A percentile compares a stretch with the other conserved stretches of the same genome.
Evolutionary conservation across 176 grass and related monocot species (phyloP).

Genomic region (Avena atlantica): DNA sequence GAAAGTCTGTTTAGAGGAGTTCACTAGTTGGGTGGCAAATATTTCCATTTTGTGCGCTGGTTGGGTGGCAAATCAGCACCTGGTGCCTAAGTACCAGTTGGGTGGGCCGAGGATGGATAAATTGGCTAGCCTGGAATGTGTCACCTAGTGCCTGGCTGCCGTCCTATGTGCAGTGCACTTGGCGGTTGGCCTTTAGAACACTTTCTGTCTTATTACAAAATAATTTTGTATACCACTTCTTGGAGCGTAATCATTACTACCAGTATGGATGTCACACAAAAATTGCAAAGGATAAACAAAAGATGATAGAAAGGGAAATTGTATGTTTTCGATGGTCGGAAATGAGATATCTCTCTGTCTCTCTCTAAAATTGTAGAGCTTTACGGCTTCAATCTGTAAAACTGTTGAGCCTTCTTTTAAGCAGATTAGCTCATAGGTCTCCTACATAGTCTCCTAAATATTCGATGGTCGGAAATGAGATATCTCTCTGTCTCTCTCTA

Average conservation of each 20-base stretch:
- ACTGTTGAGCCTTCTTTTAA: neutral
- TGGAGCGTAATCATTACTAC: neutral
- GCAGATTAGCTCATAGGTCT: neutral
- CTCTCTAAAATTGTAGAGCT: no score
- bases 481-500: no score
- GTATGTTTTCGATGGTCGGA: neutral
- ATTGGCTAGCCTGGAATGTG: neutral
- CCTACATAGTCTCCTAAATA: neutral
- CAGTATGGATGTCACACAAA: neutral
- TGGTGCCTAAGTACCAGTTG: neutral
- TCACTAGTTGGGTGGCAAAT: neutral
- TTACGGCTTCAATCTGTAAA: no score
- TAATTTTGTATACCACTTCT: neutral
- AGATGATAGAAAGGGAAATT: neutral
- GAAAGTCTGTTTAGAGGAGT: slow-evolving; percentile 5
- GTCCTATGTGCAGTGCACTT: neutral
- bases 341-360: neutral
- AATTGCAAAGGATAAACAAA: neutral
- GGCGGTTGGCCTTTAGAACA: neutral
- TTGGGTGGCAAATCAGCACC: neutral
- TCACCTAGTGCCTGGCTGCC: neutral
- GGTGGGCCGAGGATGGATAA: neutral
- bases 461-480: no score
- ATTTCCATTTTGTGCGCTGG: neutral
- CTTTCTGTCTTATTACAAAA: neutral